A percentile compares a stretch with the other conserved stretches of the same genome.
Evolutionary conservation across 148 eudicot species (phyloP).

Genomic region (Silene uniflora): DNA sequence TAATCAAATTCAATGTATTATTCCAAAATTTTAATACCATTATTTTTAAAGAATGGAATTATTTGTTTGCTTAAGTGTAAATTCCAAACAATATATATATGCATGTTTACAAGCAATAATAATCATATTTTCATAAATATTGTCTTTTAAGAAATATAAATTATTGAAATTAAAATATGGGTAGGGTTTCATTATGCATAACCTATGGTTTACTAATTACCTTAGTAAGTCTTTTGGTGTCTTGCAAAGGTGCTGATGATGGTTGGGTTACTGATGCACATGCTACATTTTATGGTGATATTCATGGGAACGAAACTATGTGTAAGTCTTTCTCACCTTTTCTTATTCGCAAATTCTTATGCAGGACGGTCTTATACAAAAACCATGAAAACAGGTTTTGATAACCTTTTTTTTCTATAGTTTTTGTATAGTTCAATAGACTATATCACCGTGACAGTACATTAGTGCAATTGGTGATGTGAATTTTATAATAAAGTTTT

Average conservation of each 20-base stretch:
- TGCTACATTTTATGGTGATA: conserved; percentile 34
- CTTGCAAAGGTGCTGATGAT: conserved; percentile 1
- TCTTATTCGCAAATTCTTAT: too few species aligned
- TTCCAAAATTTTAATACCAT: not conserved
- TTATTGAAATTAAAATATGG: not conserved
- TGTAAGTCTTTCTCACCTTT: conserved; percentile 7
- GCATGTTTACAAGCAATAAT: not conserved
- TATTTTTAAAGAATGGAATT: too few species aligned
- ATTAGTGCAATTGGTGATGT: too few species aligned
- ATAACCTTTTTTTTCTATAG: too few species aligned
- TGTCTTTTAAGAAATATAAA: not conserved
- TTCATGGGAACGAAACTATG: conserved; percentile 23
- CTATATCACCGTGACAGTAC: too few species aligned
- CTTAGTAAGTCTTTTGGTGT: not conserved
- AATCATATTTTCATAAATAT: not conserved
- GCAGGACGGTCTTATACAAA: too few species aligned
- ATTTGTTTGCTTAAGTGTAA: not conserved
- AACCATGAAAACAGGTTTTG: too few species aligned
- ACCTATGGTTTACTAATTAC: not conserved
- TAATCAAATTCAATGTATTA: not conserved
- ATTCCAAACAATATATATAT: not conserved
- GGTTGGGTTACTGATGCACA: conserved; percentile 25
- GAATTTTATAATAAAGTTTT: too few species aligned
- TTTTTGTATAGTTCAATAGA: too few species aligned
- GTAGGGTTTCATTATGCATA: not conserved